Base-by-base conservation (phyloP, 257 asterid species). In the Jasminum sambac region DNA sequence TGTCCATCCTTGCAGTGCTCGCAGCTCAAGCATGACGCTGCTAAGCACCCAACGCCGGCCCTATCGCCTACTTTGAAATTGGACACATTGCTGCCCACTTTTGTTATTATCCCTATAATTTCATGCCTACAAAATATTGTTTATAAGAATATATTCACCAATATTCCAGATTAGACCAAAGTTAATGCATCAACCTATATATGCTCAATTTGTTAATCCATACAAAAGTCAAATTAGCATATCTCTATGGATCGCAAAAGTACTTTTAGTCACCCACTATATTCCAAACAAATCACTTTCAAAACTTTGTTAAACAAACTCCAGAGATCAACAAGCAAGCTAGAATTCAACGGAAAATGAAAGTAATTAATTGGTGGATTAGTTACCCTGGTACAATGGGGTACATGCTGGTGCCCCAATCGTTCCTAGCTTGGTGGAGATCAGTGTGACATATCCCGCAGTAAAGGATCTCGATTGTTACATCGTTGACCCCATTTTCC, bases 31-130 rank as follows among this genome's bases (percentile, higher is more conserved):
- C 97, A 93, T 0, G 97, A 78, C 1, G 96, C 98, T 2, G 95
- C 93, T 79, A 90, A 41, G 85, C 94, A 93, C 0, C 98, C 98
- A 0, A 90, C 94, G 3, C 98, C 98, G 4, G 82, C 98, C 37
- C 82, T 80, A 63, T 87, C 94, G 2, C 98, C 98, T 1, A 66
- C 80, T 79, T 84, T 86, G 79, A 93, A 90, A 0, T 74, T 75
- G n/a, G 48, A 83, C 78, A 89, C 97, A 0, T 87, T 80, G 81
- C 84, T 84, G 2, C 98, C 98, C 59, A 93, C 91, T 61, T 87
- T 82, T 0, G 91, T 83, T 62, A 93, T 75, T 9, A 87, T 73
- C 64, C 98, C 98, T 4, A 86, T 83, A 1, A 93, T 89, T 79
- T 93, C 98, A 74, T 93, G 97, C 83, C 98, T 92, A 24, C 7